Percentiles rank a stretch among this genome's conserved stretches.
phyloP scores from a whole-genome alignment of 371 early-diverging fungal genomes.

The Apophysomyces trapeziformis region DNA sequence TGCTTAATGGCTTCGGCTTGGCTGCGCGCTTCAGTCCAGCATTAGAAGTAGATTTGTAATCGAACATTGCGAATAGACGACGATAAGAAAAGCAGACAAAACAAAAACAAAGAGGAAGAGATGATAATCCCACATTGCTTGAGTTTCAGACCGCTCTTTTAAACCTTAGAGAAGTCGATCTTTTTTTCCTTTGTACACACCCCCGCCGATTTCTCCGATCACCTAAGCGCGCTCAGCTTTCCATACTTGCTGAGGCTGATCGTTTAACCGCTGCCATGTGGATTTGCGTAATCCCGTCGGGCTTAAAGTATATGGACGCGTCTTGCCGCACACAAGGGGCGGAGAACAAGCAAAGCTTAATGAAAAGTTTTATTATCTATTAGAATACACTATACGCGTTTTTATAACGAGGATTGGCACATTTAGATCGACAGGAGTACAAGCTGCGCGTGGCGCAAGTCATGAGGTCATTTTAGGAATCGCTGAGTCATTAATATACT shows the following conservation, averaged over 20 bases:
- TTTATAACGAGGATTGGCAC: too few species aligned
- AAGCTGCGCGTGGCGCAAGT: background rate
- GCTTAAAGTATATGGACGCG: background rate
- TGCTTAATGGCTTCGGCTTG: background rate
- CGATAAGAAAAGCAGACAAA: background rate
- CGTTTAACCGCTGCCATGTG: conserved; percentile 6
- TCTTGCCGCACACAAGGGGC: too few species aligned
- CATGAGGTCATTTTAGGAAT: too few species aligned
- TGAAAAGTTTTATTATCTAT: too few species aligned
- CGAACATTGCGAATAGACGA: background rate
- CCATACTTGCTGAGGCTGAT: conserved; percentile 6
- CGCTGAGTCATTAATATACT: too few species aligned
- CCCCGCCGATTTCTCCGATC: conserved; percentile 4
- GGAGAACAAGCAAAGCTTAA: too few species aligned
- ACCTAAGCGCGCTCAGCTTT: background rate
- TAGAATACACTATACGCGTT: too few species aligned
- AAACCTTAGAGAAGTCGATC: conserved; percentile 2
- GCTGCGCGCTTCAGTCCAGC: background rate
- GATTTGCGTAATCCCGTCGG: conserved; percentile 9
- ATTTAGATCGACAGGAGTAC: background rate
- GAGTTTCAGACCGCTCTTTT: background rate
- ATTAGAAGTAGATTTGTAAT: background rate
- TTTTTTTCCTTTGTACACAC: background rate
- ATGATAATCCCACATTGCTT: background rate
- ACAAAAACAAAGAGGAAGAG: background rate